These are phyloP conservation scores for Leccinum boreale DNA, from an alignment of 768 basidiomycete species.

Conservation along the genomic window DNA sequence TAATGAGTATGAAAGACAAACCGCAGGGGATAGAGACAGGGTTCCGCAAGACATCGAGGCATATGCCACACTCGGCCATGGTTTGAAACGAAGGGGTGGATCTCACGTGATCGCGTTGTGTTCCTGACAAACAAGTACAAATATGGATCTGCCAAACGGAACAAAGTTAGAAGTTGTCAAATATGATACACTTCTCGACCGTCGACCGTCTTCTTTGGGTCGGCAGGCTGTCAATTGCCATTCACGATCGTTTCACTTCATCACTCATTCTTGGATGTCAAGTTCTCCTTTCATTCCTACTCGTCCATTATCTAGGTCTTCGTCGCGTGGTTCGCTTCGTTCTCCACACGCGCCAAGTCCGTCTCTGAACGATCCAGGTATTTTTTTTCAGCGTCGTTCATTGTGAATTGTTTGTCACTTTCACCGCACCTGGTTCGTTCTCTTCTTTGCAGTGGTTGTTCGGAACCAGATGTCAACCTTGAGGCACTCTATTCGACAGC, in stretches of 20 bases:
- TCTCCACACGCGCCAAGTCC: slow-evolving; percentile 57
- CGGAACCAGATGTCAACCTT: slow-evolving; percentile 78
- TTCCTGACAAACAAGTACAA: slow-evolving; percentile 22
- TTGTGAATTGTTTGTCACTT: slow-evolving; percentile 22
- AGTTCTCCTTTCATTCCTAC: slow-evolving; percentile 32
- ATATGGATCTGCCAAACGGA: slow-evolving; percentile 11
- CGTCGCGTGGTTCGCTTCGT: slow-evolving; percentile 46
- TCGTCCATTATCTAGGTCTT: slow-evolving; percentile 44
- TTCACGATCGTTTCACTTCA: slow-evolving; percentile 26
- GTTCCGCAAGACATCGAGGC: slow-evolving; percentile 49
- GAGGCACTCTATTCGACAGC: slow-evolving; percentile 79
- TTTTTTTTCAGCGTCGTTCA: slow-evolving; percentile 32
- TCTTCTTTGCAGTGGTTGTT: slow-evolving; percentile 54
- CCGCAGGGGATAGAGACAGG: slow-evolving; percentile 67
- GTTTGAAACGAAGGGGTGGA: background rate
- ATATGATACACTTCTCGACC: too few species aligned
- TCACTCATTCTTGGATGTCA: slow-evolving; percentile 30
- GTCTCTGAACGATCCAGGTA: slow-evolving; percentile 63
- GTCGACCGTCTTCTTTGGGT: slow-evolving; percentile 6
- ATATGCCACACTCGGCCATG: slow-evolving; percentile 58
- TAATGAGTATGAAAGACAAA: slow-evolving; percentile 26
- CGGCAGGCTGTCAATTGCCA: slow-evolving; percentile 12
- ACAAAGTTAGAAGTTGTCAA: background rate
- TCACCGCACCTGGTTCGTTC: slow-evolving; percentile 24
- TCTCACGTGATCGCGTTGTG: slow-evolving; percentile 29